Evolutionary conservation across 176 grass and related monocot species (phyloP), one percentile per base, ranked within the genome.

Genomic region (Otatea glauca): DNA sequence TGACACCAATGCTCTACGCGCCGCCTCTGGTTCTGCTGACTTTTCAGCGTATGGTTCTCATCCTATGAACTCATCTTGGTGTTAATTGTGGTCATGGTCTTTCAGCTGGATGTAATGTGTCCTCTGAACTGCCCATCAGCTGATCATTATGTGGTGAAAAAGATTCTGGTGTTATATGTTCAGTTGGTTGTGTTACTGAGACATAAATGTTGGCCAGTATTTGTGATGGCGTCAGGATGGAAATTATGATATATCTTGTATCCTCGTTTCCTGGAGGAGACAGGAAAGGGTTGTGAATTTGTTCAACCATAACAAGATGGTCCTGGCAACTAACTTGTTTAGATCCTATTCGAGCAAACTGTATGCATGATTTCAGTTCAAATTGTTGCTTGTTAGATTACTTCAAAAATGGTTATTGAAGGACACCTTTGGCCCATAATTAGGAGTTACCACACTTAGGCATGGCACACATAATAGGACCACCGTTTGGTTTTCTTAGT

Each of bases 1-100:
- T 1, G 97, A 99, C 68, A 96, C 86, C 59, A 92, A 91, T 92
- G 97, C 93, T 71, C 77, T 99, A 38, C 90, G 75, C 69, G 93
- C 92, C 79, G 97, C 97, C 53, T 92, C 97, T 74, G 90, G 92
- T 67, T 99, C 97, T 27, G 97, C 97, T 86, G 93, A 95, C 87
- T 95, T 95, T 76, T 88, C 93, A 86, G 90, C 85, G 93, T 95
- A 95, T 85, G 87, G 16, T 64, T 72, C 6, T 87, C 21, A 68
- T 43, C 35, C 29, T 18, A 2, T 34, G 9, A 50, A 70, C 5
- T 43, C 6, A 1, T 15, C 20, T 49, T 39, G 27, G 13, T 63
- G 42, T 72, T 29, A 51, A 29, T 35, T 61, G 41, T 60, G 1
- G 50, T 79, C 63, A 53, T 54, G 23, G 23, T 15, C 42, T 47